Evolutionary conservation across 441 rosid species (phyloP), one percentile per base, ranked within the genome.

Genomic region (Populus trichocarpa): DNA sequence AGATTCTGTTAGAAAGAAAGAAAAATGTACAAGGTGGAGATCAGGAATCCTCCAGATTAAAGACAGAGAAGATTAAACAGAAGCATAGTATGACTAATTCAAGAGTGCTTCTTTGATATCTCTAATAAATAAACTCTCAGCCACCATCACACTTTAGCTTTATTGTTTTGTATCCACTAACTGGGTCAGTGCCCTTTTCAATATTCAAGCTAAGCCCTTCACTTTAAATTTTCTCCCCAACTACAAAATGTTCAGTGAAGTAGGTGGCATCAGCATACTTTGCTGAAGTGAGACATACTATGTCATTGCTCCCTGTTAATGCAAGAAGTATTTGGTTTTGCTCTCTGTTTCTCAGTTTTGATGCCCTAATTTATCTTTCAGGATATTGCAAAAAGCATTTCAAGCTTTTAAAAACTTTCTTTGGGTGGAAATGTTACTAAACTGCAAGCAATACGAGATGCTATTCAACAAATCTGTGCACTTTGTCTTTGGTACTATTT

Each of bases 391-490:
- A 85, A 78, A 81, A 88, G 78, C 77, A 85, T 91, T 53, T 76
- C 72, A 61, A 59, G 50, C 77, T 77, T 82, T 30, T 69, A 80
- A 69, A 87, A 84, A 77, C 81, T 77, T 81, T 85, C 87, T 28
- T 42, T 74, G 46, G 87, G 87, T 36, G 91, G 95, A 73, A 88
- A 89, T 72, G 74, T 86, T 74, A 80, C 92, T 70, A 87, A 88
- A 78, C 86, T 87, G 71, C 85, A 82, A 82, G 85, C 83, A 67
- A 88, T 91, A 79, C 88, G 86, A 86, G 88, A 82, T 83, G 87
- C 86, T 77, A 76, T 89, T 83, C 87, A 81, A 67, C 92, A 86
- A 75, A 87, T 82, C 83, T 81, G 26, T 9, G 87, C 91, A 46
- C 89, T 40, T 61, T 68, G 25, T 78, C 85, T 74, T 82, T 89